Evolutionary conservation across 2,329 filamentous ascomycete genomes (phyloP).

Genomic region (Westerdykella ornata): DNA sequence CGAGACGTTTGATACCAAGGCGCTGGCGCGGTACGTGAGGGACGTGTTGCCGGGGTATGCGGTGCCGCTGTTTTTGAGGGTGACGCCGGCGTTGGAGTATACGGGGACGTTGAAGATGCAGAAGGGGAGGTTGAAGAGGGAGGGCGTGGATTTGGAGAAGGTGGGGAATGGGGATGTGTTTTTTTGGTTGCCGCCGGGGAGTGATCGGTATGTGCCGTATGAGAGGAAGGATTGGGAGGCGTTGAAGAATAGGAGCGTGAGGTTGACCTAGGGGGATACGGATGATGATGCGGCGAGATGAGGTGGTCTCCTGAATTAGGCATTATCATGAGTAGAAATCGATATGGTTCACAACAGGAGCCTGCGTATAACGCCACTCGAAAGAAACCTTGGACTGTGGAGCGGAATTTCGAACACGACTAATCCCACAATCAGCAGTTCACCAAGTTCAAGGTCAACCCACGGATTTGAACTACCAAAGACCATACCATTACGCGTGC

Average conservation of each 20-base stretch:
- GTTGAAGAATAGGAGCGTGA: slow-evolving; percentile 25
- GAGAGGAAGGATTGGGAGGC: slow-evolving; percentile 32
- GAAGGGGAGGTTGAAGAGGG: slow-evolving; percentile 38
- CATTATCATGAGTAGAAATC: background rate
- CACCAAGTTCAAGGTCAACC: background rate
- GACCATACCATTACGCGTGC: background rate
- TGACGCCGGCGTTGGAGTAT: slow-evolving; percentile 39
- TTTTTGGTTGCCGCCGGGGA: slow-evolving; percentile 38
- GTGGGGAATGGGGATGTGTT: slow-evolving; percentile 35
- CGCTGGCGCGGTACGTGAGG: slow-evolving; percentile 36
- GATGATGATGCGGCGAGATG: background rate
- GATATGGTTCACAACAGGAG: background rate
- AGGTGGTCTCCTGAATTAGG: background rate
- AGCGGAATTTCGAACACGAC: too few species aligned
- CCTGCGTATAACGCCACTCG: too few species aligned
- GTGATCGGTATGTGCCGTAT: slow-evolving; percentile 37
- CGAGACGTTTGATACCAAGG: slow-evolving; percentile 28
- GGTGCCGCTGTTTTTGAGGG: slow-evolving; percentile 41
- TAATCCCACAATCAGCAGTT: too few species aligned
- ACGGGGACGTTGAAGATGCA: slow-evolving; percentile 44
- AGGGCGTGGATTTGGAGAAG: slow-evolving; percentile 40
- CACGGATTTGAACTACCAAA: background rate
- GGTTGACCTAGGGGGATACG: slow-evolving; percentile 13
- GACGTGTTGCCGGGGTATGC: slow-evolving; percentile 41
- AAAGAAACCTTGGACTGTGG: too few species aligned